Conservation (phyloP, 306 rosid genomes). For the Cucurbita maxima region DNA sequence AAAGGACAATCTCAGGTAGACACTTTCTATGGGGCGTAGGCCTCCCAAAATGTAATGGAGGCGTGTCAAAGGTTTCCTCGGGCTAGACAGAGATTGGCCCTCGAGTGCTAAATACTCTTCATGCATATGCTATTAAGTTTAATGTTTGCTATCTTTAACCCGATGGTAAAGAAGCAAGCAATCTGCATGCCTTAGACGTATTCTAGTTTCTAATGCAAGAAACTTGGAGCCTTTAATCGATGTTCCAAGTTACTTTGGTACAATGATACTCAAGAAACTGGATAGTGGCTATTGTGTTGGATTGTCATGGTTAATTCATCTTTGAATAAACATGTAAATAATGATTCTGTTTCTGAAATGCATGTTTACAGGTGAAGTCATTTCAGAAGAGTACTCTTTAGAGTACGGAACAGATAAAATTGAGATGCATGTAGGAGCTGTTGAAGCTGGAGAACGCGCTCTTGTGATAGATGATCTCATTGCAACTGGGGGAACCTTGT, state of each 20-base stretch:
- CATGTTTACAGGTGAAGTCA: slow-evolving; percentile 55
- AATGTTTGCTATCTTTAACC: background rate
- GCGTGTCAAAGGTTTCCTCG: no score
- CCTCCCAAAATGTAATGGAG: no score
- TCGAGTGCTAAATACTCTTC: background rate
- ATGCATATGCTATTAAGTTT: background rate
- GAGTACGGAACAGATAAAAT: slow-evolving; percentile 92
- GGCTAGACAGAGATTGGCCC: no score
- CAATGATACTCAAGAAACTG: background rate
- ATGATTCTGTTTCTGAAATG: background rate
- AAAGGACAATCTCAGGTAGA: no score
- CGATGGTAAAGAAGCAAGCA: background rate
- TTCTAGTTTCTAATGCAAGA: background rate
- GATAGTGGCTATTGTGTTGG: background rate
- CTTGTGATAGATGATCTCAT: slow-evolving; percentile 87
- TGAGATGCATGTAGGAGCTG: slow-evolving; percentile 98
- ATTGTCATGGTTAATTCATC: background rate
- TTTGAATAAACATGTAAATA: background rate
- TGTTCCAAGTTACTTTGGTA: background rate
- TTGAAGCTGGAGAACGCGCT: slow-evolving; percentile 79
- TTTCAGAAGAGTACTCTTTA: slow-evolving; percentile 90
- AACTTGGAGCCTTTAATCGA: background rate
- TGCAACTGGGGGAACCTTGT: slow-evolving; percentile 92
- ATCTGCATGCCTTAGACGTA: background rate
- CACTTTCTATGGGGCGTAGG: no score